Evolutionary conservation across 805 yeast genomes (phyloP).

Genomic region (Kodamaea neixiangensis): DNA sequence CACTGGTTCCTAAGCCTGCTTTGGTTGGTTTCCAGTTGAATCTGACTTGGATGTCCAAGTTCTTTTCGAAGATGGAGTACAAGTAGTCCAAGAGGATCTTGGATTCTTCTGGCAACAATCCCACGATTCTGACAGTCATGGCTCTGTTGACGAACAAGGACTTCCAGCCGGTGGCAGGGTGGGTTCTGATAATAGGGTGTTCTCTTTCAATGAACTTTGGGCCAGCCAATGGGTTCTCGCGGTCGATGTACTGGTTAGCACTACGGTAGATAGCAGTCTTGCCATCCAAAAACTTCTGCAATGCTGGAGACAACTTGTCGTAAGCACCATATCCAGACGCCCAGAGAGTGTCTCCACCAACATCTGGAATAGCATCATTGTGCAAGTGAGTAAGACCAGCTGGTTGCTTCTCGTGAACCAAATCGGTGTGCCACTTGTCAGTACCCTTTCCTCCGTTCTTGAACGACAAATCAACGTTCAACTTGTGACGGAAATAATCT

Average conservation of each 20-base stretch:
- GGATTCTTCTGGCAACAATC: conserved; percentile 30
- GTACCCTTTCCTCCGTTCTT: conserved; percentile 23
- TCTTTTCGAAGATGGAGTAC: conserved; percentile 16
- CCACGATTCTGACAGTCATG: conserved; percentile 32
- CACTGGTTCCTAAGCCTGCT: conserved; percentile 32
- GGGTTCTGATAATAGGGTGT: conserved; percentile 33
- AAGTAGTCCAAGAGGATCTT: conserved; percentile 17
- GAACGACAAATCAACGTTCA: conserved; percentile 30
- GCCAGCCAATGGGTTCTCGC: conserved; percentile 35
- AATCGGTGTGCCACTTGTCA: conserved; percentile 38
- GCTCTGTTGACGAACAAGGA: conserved; percentile 31
- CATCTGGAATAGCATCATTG: conserved; percentile 34
- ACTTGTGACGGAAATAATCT: conserved; percentile 27
- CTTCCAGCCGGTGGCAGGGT: conserved; percentile 38
- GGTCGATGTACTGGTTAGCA: conserved; percentile 40
- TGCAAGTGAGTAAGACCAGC: conserved; percentile 42
- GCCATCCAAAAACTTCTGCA: conserved; percentile 53
- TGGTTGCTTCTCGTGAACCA: conserved; percentile 38
- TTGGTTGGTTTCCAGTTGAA: conserved; percentile 21
- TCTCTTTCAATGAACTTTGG: conserved; percentile 30
- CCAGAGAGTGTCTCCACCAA: conserved; percentile 61
- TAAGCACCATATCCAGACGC: conserved; percentile 58
- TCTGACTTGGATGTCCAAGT: conserved; percentile 21
- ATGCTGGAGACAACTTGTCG: conserved; percentile 54
- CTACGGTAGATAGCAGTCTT: conserved; percentile 48